Conservation (phyloP, 768 basidiomycete genomes). For the Roridomyces roridus region DNA sequence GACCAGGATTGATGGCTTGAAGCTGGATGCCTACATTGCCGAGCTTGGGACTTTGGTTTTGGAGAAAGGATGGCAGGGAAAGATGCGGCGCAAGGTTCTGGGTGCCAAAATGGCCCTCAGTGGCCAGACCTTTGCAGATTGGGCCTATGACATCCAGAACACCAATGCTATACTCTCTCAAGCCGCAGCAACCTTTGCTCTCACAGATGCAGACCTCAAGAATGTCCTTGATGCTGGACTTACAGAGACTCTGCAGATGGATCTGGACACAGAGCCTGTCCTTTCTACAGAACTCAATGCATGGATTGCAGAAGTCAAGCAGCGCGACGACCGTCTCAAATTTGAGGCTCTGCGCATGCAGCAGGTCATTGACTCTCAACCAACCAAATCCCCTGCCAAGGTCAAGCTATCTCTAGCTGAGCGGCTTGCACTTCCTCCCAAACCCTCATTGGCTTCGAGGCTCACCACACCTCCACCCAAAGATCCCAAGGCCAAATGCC, state of each 20-base stretch:
- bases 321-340: too few species aligned
- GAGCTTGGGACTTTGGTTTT: slow-evolving; percentile 1
- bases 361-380: too few species aligned
- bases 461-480: too few species aligned
- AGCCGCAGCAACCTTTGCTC: neutral
- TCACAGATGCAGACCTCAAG: too few species aligned
- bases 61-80: neutral
- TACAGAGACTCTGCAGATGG: slow-evolving; percentile 2
- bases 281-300: slow-evolving; percentile 6
- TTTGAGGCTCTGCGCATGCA: too few species aligned
- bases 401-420: too few species aligned
- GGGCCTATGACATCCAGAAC: slow-evolving; percentile 5
- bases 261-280: slow-evolving; percentile 7
- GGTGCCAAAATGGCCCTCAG: slow-evolving; percentile 1
- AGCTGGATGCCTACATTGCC: neutral
- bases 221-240: too few species aligned
- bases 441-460: too few species aligned
- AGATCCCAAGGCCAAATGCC: too few species aligned
- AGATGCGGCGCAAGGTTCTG: slow-evolving; percentile 1
- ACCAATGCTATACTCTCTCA: neutral
- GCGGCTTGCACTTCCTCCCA: too few species aligned
- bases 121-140: neutral
- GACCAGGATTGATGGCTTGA: too few species aligned
- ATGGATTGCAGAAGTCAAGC: slow-evolving; percentile 3
- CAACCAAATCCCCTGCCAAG: too few species aligned